Conservation (phyloP, 164 flowering plant species). For the Cinnamomum chago region DNA sequence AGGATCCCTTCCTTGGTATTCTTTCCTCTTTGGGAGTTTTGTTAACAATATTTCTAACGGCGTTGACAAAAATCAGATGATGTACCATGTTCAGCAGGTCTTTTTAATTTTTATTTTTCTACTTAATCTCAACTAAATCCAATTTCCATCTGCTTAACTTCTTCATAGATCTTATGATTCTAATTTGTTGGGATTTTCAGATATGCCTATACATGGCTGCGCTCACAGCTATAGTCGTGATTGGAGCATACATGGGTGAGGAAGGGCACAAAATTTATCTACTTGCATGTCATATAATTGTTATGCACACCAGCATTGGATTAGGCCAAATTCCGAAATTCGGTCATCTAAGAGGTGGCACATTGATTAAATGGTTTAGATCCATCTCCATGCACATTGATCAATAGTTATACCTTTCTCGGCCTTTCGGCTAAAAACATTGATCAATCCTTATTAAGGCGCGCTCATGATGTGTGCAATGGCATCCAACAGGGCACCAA, state of each 20-base stretch:
- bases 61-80: slow-evolving; percentile 38
- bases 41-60: slow-evolving; percentile 53
- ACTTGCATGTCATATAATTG: neutral
- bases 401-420: neutral
- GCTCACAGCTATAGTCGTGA: slow-evolving; percentile 53
- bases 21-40: slow-evolving; percentile 56
- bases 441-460: neutral
- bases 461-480: too few species aligned
- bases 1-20: slow-evolving; percentile 79
- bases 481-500: neutral
- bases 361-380: slow-evolving; percentile 1
- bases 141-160: neutral
- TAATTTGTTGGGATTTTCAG: slow-evolving; percentile 26
- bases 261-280: neutral
- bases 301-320: too few species aligned
- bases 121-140: neutral
- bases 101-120: too few species aligned
- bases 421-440: neutral
- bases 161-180: neutral
- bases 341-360: neutral
- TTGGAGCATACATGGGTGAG: slow-evolving; percentile 73
- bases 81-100: slow-evolving; percentile 59
- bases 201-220: slow-evolving; percentile 49
- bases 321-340: neutral
- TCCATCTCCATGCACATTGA: neutral